Evolutionary conservation across 805 yeast genomes (phyloP).

Genomic region (Tetrapisispora phaffii): DNA sequence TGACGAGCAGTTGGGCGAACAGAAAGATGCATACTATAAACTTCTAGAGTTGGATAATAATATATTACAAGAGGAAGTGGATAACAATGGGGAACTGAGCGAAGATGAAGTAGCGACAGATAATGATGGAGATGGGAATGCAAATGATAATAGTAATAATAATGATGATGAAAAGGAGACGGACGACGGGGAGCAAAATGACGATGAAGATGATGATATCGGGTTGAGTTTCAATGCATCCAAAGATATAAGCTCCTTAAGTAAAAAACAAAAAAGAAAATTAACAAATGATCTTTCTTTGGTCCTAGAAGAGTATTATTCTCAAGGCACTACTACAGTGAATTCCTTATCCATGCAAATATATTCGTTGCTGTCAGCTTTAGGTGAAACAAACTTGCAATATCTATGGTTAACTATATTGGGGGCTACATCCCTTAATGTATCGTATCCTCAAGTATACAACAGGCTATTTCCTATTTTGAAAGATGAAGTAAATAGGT

Average conservation of each 20-base stretch:
- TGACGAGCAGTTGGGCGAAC: constrained; percentile 46
- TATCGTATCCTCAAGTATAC: constrained; percentile 65
- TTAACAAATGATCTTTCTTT: constrained; percentile 41
- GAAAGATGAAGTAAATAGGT: constrained; percentile 72
- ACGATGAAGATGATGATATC: constrained; percentile 7
- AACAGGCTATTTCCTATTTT: constrained; percentile 61
- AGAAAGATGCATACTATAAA: constrained; percentile 51
- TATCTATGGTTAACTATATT: constrained; percentile 80
- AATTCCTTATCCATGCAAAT: constrained; percentile 71
- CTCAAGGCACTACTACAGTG: constrained; percentile 68
- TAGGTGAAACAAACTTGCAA: constrained; percentile 67
- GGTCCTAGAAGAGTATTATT: constrained; percentile 63
- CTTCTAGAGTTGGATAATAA: constrained; percentile 37
- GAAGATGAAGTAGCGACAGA: constrained; percentile 21
- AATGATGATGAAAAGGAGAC: constrained; percentile 22
- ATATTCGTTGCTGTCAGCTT: constrained; percentile 66
- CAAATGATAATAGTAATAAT: constrained; percentile 10
- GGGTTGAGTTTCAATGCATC: constrained; percentile 14
- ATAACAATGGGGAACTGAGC: constrained; percentile 29
- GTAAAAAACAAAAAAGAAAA: constrained; percentile 34
- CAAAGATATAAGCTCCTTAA: constrained; percentile 11
- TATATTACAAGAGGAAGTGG: constrained; percentile 30
- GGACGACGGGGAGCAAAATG: constrained; percentile 27
- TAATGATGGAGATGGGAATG: constrained; percentile 21
- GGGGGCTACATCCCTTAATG: constrained; percentile 77